Percentiles rank a stretch among this genome's conserved stretches.
Conservation (phyloP, 2,329 filamentous ascomycete genomes). For the Gremmenia infestans region DNA sequence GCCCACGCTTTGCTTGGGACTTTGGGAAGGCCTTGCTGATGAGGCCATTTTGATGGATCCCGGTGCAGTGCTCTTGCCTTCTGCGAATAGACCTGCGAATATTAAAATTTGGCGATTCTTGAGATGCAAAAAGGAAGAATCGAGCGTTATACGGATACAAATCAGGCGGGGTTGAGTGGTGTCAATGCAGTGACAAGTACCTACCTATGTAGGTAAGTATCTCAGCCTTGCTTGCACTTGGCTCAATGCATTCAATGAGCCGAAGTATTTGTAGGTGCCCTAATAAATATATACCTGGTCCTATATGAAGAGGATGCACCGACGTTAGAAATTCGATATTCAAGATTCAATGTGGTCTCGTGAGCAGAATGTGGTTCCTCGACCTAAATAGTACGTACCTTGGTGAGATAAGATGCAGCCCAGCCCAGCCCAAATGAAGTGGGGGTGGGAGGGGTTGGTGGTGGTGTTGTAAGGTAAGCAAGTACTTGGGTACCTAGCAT, state of each 20-base stretch:
- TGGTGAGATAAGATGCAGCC: not conserved
- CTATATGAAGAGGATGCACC: not conserved
- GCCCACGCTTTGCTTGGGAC: slow-evolving; percentile 64
- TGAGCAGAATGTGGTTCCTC: not conserved
- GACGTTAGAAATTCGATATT: not conserved
- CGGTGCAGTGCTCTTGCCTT: not conserved
- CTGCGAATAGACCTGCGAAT: not conserved
- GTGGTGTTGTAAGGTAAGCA: too few relatives aligned
- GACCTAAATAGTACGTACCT: not conserved
- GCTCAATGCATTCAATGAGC: not conserved
- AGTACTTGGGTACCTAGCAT: too few relatives aligned
- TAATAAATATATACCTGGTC: not conserved
- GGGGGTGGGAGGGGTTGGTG: too few relatives aligned
- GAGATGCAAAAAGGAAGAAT: not conserved
- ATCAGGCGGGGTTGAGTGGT: not conserved
- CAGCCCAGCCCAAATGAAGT: too few relatives aligned
- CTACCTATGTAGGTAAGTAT: not conserved
- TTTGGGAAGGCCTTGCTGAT: slow-evolving; percentile 30
- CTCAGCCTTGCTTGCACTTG: not conserved
- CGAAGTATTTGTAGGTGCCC: not conserved
- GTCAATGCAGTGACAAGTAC: not conserved
- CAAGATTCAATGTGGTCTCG: not conserved
- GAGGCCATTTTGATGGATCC: slow-evolving; percentile 21
- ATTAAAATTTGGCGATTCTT: not conserved
- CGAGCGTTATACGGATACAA: not conserved